These are phyloP conservation scores for Cyberlindnera lachancei DNA, from an alignment of 805 yeast genomes.

Conservation along the genomic window DNA sequence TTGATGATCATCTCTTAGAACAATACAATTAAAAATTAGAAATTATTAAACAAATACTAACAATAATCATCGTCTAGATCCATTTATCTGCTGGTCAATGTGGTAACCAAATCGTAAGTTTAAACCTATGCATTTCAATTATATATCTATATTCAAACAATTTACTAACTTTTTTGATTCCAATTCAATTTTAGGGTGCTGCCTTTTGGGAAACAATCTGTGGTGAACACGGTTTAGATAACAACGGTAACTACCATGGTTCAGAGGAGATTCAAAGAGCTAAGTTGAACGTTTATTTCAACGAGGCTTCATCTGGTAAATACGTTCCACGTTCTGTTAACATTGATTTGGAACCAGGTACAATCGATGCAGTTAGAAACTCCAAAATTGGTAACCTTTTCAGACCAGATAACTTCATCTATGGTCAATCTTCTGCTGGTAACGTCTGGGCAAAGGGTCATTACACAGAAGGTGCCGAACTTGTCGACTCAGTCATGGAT, in stretches of 20 bases:
- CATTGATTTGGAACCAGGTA: conserved; percentile 97
- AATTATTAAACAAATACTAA: no score
- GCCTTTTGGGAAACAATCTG: conserved; percentile 92
- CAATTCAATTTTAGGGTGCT: conserved; percentile 49
- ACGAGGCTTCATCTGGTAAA: conserved; percentile 93
- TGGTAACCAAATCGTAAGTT: conserved; percentile 89
- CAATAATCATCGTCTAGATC: conserved; percentile 40
- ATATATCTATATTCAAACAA: neutral
- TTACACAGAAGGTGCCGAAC: conserved; percentile 94
- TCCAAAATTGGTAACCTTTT: conserved; percentile 87
- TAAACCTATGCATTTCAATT: conserved; percentile 2
- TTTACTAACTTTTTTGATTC: neutral
- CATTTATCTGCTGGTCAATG: conserved; percentile 97
- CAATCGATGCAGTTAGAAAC: conserved; percentile 92
- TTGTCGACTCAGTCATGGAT: conserved; percentile 90
- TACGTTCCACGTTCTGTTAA: conserved; percentile 96
- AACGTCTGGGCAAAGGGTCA: conserved; percentile 99
- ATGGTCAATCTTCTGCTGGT: conserved; percentile 98
- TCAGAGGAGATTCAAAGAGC: conserved; percentile 58
- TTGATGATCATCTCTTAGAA: no score
- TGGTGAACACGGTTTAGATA: conserved; percentile 79
- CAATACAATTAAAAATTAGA: no score
- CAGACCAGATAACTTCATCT: conserved; percentile 96
- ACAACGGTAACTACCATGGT: conserved; percentile 66
- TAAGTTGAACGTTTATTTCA: conserved; percentile 91